phyloP scores from a whole-genome alignment of 768 basidiomycete genomes.

The Hydnomerulius pinastri region DNA sequence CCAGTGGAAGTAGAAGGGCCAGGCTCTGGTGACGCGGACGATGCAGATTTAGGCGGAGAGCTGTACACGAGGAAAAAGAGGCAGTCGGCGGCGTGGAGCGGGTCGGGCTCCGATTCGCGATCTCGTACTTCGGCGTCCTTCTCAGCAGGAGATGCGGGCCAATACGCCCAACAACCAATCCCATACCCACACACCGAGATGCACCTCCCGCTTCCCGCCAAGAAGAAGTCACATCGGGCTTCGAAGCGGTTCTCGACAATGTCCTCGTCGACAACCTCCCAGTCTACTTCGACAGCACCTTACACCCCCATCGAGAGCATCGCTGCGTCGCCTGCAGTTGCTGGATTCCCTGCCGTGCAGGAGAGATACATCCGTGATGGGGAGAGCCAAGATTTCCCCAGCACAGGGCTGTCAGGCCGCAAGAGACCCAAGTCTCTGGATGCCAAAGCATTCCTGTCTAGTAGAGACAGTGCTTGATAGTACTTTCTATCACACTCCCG shows the following conservation, averaged over 20 bases:
- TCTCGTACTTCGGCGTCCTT: conserved; percentile 60
- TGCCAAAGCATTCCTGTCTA: conserved; percentile 43
- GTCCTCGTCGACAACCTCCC: conserved; percentile 45
- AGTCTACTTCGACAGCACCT: conserved; percentile 48
- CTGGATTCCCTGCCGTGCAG: conserved; percentile 28
- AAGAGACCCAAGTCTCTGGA: conserved; percentile 37
- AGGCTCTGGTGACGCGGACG: conserved; percentile 40
- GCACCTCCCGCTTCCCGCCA: conserved; percentile 20
- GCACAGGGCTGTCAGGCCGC: conserved; percentile 36
- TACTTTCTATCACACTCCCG: background rate
- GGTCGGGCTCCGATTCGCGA: conserved; percentile 54
- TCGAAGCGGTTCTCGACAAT: conserved; percentile 35
- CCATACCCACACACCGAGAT: conserved; percentile 31
- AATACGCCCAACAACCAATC: conserved; percentile 24
- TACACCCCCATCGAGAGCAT: conserved; percentile 36
- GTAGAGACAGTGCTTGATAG: conserved; percentile 32
- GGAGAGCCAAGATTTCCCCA: conserved; percentile 36
- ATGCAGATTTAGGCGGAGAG: conserved; percentile 63
- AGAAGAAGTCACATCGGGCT: conserved; percentile 21
- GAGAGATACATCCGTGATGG: conserved; percentile 33
- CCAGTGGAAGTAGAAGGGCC: conserved; percentile 3
- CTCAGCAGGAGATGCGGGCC: conserved; percentile 30
- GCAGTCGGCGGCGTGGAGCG: conserved; percentile 35
- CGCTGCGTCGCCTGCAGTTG: conserved; percentile 25
- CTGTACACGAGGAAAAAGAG: conserved; percentile 47